Conservation (phyloP, 805 yeast genomes). For the Saccharomycopsis sp. region DNA sequence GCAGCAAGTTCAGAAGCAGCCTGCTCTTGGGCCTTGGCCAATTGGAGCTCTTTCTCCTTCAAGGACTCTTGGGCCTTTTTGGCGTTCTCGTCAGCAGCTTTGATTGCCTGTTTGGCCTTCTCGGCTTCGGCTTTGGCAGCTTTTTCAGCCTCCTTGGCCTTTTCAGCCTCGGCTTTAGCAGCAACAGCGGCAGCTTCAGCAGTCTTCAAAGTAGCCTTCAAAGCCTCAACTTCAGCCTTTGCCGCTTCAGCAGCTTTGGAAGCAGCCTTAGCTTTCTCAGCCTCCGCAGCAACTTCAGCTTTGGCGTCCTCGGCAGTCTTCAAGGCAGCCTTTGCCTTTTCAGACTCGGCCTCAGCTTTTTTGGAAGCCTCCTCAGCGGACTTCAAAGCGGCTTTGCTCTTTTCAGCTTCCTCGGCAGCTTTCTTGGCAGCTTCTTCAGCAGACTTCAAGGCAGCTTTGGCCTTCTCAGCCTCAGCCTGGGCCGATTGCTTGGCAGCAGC, state of each 20-base stretch:
- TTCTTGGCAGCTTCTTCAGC: not conserved
- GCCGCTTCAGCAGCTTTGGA: not conserved
- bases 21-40: slow-evolving; percentile 1
- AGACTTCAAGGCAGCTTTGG: slow-evolving; percentile 5
- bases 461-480: not conserved
- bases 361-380: not conserved
- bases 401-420: not conserved
- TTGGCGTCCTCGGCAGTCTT: slow-evolving; percentile 3
- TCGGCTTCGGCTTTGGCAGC: not conserved
- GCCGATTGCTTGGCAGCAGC: not conserved
- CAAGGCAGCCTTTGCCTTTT: not conserved
- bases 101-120: not conserved
- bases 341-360: not conserved
- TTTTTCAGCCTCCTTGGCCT: not conserved
- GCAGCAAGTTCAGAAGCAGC: not conserved
- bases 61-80: not conserved
- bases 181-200: not conserved
- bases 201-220: not conserved
- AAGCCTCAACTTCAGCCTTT: not conserved
- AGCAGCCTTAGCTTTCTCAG: not conserved
- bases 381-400: not conserved
- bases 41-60: not conserved
- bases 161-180: not conserved
- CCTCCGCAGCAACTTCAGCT: not conserved
- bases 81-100: not conserved